phyloP scores from a whole-genome alignment of 139 green algal genomes.

The Volvox africanus region DNA sequence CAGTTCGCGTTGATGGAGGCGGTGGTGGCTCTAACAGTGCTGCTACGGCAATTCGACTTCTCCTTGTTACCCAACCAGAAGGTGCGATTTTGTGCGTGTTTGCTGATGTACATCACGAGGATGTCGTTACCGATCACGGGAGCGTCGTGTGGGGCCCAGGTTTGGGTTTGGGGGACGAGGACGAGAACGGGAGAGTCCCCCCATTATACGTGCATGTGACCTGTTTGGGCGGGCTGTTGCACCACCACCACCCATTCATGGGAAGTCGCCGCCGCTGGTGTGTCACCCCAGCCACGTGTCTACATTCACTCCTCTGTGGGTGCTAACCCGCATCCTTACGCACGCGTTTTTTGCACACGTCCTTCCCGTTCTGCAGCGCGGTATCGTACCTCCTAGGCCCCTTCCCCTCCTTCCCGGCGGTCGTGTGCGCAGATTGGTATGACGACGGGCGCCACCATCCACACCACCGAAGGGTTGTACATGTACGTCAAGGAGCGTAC shows the following conservation, averaged over 20 bases:
- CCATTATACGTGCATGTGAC: no score
- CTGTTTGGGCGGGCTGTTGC: no score
- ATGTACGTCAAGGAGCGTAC: conserved; percentile 77
- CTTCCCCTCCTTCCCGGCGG: neutral
- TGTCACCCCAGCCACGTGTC: no score
- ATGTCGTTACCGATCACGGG: no score
- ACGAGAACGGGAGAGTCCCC: neutral
- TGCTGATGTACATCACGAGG: no score
- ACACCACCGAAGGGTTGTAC: conserved; percentile 91
- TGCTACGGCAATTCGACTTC: conserved; percentile 90
- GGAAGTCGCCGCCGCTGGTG: no score
- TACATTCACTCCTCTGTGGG: no score
- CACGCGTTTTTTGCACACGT: no score
- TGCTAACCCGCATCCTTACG: no score
- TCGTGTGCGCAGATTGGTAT: conserved; percentile 76
- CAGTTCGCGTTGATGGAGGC: conserved; percentile 98
- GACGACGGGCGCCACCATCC: conserved; percentile 97
- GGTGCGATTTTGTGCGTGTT: neutral
- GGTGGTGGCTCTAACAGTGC: conserved; percentile 84
- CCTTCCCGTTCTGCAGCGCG: no score
- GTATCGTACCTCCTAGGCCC: neutral
- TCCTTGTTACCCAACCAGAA: conserved; percentile 79
- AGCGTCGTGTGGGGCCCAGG: no score
- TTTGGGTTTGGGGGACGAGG: neutral
- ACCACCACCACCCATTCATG: no score